Evolutionary conservation across 2,329 filamentous ascomycete genomes (phyloP).

Genomic region (Fusarium sp.): DNA sequence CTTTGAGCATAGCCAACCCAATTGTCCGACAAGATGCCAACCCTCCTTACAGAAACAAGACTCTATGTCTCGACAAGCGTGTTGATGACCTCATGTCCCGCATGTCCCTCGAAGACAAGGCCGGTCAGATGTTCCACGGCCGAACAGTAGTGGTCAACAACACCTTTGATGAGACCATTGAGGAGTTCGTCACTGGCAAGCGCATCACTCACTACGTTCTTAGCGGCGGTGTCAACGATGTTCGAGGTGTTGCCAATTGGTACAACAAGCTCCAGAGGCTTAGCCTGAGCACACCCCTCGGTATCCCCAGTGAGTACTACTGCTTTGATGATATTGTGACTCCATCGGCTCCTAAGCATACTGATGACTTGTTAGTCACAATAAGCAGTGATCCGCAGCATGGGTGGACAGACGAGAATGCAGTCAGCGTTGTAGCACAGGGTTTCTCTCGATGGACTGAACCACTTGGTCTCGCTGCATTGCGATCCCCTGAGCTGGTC

Average conservation of each 20-base stretch:
- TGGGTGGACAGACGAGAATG: conserved; percentile 52
- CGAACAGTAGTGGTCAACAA: conserved; percentile 24
- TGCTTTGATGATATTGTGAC: background rate
- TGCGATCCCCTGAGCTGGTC: conserved; percentile 55
- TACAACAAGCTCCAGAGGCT: conserved; percentile 54
- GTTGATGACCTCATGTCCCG: conserved; percentile 56
- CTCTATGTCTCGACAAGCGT: conserved; percentile 53
- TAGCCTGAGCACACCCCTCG: conserved; percentile 56
- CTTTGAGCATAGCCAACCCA: conserved; percentile 24
- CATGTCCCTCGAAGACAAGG: conserved; percentile 61
- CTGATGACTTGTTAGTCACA: background rate
- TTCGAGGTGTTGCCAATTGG: conserved; percentile 49
- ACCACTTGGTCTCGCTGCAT: conserved; percentile 59
- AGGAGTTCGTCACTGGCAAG: conserved; percentile 28
- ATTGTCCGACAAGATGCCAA: conserved; percentile 24
- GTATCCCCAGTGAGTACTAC: conserved; percentile 53
- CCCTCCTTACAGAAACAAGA: conserved; percentile 23
- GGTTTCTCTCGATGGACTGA: conserved; percentile 63
- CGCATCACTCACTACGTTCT: conserved; percentile 57
- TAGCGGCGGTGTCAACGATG: conserved; percentile 54
- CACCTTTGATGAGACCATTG: conserved; percentile 28
- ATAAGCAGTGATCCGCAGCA: conserved; percentile 54
- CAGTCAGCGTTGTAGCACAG: conserved; percentile 42
- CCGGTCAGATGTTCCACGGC: conserved; percentile 58
- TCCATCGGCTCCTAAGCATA: background rate